Evolutionary conservation across 305 asterid genomes (phyloP).

Genomic region (Rubia tinctorum): DNA sequence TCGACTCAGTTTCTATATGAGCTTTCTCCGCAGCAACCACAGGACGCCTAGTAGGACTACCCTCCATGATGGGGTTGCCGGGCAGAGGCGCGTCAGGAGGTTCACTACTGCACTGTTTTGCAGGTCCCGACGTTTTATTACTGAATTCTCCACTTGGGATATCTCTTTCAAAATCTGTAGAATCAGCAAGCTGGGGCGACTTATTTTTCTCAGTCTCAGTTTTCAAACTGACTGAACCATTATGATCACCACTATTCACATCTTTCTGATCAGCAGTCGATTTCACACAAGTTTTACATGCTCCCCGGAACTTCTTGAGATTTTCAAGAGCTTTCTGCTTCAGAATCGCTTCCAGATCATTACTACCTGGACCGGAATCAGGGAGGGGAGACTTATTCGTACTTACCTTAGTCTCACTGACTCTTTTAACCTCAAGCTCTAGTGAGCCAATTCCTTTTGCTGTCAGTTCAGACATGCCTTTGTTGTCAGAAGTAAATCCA

Average conservation of each 20-base stretch:
- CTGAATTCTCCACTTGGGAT: constrained; percentile 20
- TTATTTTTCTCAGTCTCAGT: constrained; percentile 20
- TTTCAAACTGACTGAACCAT: constrained; percentile 17
- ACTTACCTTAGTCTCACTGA: constrained; percentile 21
- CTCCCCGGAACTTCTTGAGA: constrained; percentile 55
- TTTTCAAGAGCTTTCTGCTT: constrained; percentile 93
- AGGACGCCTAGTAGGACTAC: neutral
- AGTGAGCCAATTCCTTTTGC: constrained; percentile 23
- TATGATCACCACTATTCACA: constrained; percentile 27
- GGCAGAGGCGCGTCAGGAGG: constrained; percentile 10
- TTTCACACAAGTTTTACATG: constrained; percentile 25
- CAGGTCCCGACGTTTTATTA: constrained; percentile 28
- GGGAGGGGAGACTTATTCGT: constrained; percentile 21
- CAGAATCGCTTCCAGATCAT: constrained; percentile 58
- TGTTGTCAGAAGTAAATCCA: constrained; percentile 10
- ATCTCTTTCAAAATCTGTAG: constrained; percentile 18
- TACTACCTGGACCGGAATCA: constrained; percentile 35
- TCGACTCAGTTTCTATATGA: constrained; percentile 11
- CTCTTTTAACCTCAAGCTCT: constrained; percentile 13
- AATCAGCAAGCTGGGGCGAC: constrained; percentile 25
- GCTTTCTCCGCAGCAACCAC: constrained; percentile 15
- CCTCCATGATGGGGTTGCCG: too few species aligned
- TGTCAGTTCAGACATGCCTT: constrained; percentile 10
- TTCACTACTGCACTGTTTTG: constrained; percentile 17
- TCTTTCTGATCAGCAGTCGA: constrained; percentile 19